Percentiles rank a stretch among this genome's conserved stretches.
These are phyloP conservation scores for Crucihimalaya himalaica DNA, from an alignment of 345 rosid species.

Conservation along the genomic window DNA sequence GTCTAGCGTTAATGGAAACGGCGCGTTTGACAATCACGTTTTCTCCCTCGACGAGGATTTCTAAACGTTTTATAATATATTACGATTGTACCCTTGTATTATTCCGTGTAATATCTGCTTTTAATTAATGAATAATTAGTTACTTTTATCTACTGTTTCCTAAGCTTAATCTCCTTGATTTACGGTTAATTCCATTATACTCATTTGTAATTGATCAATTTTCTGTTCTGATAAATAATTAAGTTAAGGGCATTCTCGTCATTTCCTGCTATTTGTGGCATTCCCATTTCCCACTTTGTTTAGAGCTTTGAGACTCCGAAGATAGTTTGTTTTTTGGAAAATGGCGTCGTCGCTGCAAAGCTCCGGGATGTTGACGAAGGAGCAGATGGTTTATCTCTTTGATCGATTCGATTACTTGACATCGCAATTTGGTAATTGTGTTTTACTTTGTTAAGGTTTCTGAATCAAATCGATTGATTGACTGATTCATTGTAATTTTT, in stretches of 20 bases:
- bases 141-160: background rate
- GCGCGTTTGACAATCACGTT: conserved; percentile 49
- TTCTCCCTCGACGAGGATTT: conserved; percentile 81
- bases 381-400: conserved; percentile 69
- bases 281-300: background rate
- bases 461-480: background rate
- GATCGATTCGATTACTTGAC: conserved; percentile 63
- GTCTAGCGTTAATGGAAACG: conserved; percentile 59
- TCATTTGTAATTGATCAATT: no score
- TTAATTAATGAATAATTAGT: conserved; percentile 5
- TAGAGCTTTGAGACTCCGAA: background rate
- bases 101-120: conserved; percentile 1
- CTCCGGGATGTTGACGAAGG: conserved; percentile 62
- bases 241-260: conserved; percentile 5
- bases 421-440: conserved; percentile 58
- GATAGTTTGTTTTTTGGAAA: background rate
- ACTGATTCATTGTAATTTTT: background rate
- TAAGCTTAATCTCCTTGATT: background rate
- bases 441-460: background rate
- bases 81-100: conserved; percentile 27
- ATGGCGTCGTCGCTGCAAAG: conserved; percentile 44
- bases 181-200: background rate
- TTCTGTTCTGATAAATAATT: no score
- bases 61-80: conserved; percentile 25
- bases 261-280: background rate